Base-by-base conservation (phyloP, 1,139 yeast species). In the Kurtzmaniella quercitrusa region DNA sequence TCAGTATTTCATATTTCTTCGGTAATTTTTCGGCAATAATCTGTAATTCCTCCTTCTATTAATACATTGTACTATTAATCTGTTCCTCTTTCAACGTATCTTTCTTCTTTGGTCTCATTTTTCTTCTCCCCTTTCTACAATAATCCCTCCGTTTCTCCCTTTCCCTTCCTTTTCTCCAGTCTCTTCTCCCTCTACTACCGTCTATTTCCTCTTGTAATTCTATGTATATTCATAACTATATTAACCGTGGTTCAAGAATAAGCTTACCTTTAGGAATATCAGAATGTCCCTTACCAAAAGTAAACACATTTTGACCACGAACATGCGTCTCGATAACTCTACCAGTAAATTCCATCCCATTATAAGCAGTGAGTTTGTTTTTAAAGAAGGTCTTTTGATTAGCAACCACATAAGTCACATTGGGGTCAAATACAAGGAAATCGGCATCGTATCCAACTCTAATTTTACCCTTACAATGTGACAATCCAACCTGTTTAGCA, bases 331-430 rank as follows among this genome's bases (percentile, higher is more conserved):
- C 90, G 44, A 79, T 67, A 3, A 90, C 95, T 49, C 81, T 73
- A 17, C 98, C 97, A 41, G 64, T 66, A 45, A 90, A 72, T 43
- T 70, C 62, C 65, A 71, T 72, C 4, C 95, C 95, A 55, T 87
- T 74, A 60, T 88, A 91, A 0, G 96, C 96, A 1, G 96, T 85
- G 47, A 89, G 64, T 61, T 90, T 90, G 67, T 91, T 90, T 56
- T 88, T 90, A 71, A 87, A 91, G 53, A 64, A 79, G 27, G 88
- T 75, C 43, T 77, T 72, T 23, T 73, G 68, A 60, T 87, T 85
- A 15, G 72, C 70, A 39, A 90, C 76, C 2, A 62, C 62, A 61
- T 84, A 85, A 40, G 59, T 61, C 10, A 70, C 73, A 11, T 72
- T 68, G 8, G 88, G 81, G 60, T 91, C 94, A 59, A 90, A 88